These are phyloP conservation scores for Spathaspora sp. DNA, from an alignment of 805 yeast genomes.

Conservation along the genomic window DNA sequence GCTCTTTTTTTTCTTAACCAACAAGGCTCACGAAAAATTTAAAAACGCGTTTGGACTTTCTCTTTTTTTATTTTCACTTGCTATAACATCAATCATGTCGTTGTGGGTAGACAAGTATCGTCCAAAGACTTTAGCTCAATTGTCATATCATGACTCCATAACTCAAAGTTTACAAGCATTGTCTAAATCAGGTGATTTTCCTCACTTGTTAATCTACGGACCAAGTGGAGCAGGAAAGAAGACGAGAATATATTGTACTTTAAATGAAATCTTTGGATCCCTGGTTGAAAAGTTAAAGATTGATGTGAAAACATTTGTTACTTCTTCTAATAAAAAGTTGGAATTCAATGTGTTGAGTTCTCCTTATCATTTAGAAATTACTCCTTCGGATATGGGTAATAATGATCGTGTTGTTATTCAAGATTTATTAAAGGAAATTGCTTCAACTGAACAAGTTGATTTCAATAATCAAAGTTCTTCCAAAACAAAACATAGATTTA, in stretches of 20 bases:
- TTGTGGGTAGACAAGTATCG: slow-evolving; percentile 96
- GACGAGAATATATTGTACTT: slow-evolving; percentile 79
- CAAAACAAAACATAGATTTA: slow-evolving; percentile 52
- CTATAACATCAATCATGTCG: slow-evolving; percentile 51
- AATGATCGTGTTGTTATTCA: slow-evolving; percentile 94
- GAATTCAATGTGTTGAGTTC: slow-evolving; percentile 94
- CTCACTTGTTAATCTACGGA: slow-evolving; percentile 89
- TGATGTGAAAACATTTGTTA: slow-evolving; percentile 80
- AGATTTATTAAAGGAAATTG: slow-evolving; percentile 88
- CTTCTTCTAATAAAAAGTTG: slow-evolving; percentile 69
- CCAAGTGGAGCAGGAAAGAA: slow-evolving; percentile 98
- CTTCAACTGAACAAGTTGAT: slow-evolving; percentile 94
- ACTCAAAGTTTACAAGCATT: slow-evolving; percentile 62
- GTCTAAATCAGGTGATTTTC: slow-evolving; percentile 75
- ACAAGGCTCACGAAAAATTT: neutral
- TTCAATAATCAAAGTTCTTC: slow-evolving; percentile 48
- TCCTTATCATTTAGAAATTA: slow-evolving; percentile 86
- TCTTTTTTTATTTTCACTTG: neutral
- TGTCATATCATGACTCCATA: slow-evolving; percentile 66
- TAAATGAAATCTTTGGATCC: slow-evolving; percentile 77
- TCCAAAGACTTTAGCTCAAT: slow-evolving; percentile 60
- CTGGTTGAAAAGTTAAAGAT: slow-evolving; percentile 78
- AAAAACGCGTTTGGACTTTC: neutral
- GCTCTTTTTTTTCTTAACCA: neutral
- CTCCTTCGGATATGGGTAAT: slow-evolving; percentile 96